Evolutionary conservation across 169 alveolate genomes (phyloP), one percentile per base, ranked within the genome.

Genomic region (Plasmodium vinckei): DNA sequence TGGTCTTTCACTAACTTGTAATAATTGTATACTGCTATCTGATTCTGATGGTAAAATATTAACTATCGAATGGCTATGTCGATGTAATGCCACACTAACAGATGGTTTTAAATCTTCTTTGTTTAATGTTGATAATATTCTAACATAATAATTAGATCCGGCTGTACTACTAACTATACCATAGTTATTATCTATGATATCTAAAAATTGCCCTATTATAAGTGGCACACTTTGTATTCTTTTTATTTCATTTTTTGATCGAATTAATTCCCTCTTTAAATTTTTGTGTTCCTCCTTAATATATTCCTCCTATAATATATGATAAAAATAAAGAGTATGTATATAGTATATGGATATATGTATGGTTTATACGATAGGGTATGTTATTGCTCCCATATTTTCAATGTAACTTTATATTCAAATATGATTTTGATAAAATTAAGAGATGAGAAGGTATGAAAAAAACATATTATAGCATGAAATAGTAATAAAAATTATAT

Each of bases 11-110:
- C 95, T 94, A 93, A 98, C 95, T 89, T 97, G 98, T 95, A 98
- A 95, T 98, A 98, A 95, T 89, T 98, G 98, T 53, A 99, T 98
- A 21, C 99, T 94, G 7, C 99, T 97, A 92, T 99, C 99, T 12
- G 99, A 98, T 87, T 99, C 99, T 7, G 99, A 98, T 5, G 99
- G 99, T 46, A 99, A 94, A 59, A 99, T 95, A 94, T 98, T 99
- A 13, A 99, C 99, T 13, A 99, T 98, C 25, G 99, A 95, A 91
- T 98, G 99, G 17, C 99, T 97, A 72, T 99, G 99, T 71, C 99
- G 94, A 87, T 99, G 99, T 64, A 99, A 95, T 9, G 99, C 99
- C 42, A 98, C 99, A 65, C 99, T 95, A 49, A 99, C 97, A 70
- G 98, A 97, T 9, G 99, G 99, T 90, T 98, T 98, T 63, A 99